phyloP scores from a whole-genome alignment of 495 filamentous ascomycete genomes.

The Podospora tetraspora region DNA sequence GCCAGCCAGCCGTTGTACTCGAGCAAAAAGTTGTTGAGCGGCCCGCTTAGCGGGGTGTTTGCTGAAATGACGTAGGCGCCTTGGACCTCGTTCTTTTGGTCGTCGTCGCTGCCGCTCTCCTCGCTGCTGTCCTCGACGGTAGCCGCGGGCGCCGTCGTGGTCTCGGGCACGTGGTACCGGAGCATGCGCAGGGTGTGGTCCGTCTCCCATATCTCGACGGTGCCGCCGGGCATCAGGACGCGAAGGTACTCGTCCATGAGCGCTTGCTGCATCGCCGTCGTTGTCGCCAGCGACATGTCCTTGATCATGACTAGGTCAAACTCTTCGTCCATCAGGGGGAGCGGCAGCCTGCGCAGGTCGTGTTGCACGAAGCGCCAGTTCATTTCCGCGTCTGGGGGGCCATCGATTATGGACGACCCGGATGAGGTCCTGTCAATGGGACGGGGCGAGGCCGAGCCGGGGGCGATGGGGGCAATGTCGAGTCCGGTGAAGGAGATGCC shows the following conservation, averaged over 20 bases:
- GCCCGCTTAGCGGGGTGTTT: conserved; percentile 70
- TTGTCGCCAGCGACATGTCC: conserved; percentile 68
- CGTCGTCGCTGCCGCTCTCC: conserved; percentile 42
- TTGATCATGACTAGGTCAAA: conserved; percentile 92
- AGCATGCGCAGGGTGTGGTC: conserved; percentile 74
- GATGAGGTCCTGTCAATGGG: conserved; percentile 7
- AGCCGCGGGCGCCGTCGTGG: conserved; percentile 18
- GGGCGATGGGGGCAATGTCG: conserved; percentile 72
- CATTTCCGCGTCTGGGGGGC: conserved; percentile 57
- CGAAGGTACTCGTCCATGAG: conserved; percentile 74
- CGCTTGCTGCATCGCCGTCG: conserved; percentile 54
- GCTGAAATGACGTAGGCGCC: conserved; percentile 80
- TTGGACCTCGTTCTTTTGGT: conserved; percentile 42
- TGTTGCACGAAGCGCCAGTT: conserved; percentile 87
- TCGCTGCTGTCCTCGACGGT: conserved; percentile 42
- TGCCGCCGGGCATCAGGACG: conserved; percentile 70
- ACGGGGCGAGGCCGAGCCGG: conserved; percentile 37
- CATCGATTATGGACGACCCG: conserved; percentile 7
- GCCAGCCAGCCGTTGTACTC: conserved; percentile 80
- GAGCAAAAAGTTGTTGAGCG: conserved; percentile 74
- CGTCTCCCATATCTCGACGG: conserved; percentile 81
- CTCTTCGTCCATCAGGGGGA: conserved; percentile 76
- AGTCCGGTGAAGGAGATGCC: conserved; percentile 72
- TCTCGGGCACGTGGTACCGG: conserved; percentile 64
- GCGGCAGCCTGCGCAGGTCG: conserved; percentile 66